A percentile compares a stretch with the other conserved stretches of the same genome.
These are phyloP conservation scores for Clavaria fumosa DNA, from an alignment of 768 basidiomycete genomes.

Conservation along the genomic window DNA sequence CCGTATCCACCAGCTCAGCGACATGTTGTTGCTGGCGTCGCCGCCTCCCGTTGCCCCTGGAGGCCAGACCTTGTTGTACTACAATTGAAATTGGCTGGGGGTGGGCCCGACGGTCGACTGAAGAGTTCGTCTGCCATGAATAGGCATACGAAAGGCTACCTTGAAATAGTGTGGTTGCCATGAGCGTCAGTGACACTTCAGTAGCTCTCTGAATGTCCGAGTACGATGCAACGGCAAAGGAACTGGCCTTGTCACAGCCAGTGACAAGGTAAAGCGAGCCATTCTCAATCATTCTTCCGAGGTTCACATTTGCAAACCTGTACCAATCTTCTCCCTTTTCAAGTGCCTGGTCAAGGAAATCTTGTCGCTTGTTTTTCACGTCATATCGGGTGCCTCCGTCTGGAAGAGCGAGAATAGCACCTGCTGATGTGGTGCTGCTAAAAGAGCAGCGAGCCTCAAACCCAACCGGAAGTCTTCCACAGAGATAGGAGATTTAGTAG, in stretches of 20 bases:
- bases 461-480: not conserved
- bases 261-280: constrained; percentile 16
- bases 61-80: not conserved
- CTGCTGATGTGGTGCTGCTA: constrained; percentile 8
- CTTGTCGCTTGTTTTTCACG: not conserved
- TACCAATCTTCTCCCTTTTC: constrained; percentile 9
- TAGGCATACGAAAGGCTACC: not conserved
- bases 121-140: not conserved
- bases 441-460: constrained; percentile 8
- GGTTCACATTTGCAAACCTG: constrained; percentile 6
- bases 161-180: not conserved
- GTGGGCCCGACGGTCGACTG: too few relatives aligned
- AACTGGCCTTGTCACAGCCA: constrained; percentile 14
- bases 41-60: not conserved
- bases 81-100: not conserved
- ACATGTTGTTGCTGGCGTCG: not conserved
- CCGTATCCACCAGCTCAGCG: not conserved
- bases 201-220: too few relatives aligned
- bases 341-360: constrained; percentile 8
- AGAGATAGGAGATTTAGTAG: not conserved
- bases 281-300: constrained; percentile 10
- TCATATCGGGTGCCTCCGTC: constrained; percentile 10
- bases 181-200: too few relatives aligned
- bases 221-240: constrained; percentile 15
- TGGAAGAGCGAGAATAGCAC: constrained; percentile 11